Evolutionary conservation across 352 stramenopile species (phyloP).

Genomic region (Phytopythium boreale): DNA sequence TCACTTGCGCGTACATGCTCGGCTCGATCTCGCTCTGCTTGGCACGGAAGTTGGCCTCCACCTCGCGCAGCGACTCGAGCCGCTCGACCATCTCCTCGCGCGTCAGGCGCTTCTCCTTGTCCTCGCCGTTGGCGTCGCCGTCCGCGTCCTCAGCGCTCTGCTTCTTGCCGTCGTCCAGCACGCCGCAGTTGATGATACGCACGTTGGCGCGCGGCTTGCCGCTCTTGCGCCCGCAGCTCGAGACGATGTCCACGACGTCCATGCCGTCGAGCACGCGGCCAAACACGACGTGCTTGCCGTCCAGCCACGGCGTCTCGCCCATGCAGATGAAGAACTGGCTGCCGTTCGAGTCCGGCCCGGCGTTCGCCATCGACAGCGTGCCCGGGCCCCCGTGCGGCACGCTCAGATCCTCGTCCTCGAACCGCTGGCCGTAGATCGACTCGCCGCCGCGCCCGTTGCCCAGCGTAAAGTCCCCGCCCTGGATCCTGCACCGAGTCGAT

Average conservation of each 20-base stretch:
- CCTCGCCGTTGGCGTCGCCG: conserved; percentile 4
- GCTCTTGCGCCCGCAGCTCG: conserved; percentile 72
- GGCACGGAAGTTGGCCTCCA: conserved; percentile 52
- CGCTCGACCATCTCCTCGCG: conserved; percentile 62
- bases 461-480: conserved; percentile 94
- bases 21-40: conserved; percentile 61
- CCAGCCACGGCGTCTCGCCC: conserved; percentile 93
- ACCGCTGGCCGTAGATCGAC: conserved; percentile 94
- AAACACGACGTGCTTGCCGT: conserved; percentile 97
- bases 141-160: conserved; percentile 6
- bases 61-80: conserved; percentile 54
- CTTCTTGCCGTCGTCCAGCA: conserved; percentile 25
- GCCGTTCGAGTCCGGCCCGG: conserved; percentile 89
- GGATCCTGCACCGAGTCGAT: conserved; percentile 45
- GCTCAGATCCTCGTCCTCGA: conserved; percentile 89
- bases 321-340: conserved; percentile 97
- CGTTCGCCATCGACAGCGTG: conserved; percentile 89
- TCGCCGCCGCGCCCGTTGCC: conserved; percentile 93
- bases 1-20: conserved; percentile 58
- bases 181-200: conserved; percentile 89
- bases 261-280: conserved; percentile 88
- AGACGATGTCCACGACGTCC: conserved; percentile 91
- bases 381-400: conserved; percentile 67
- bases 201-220: conserved; percentile 88
- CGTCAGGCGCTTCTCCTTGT: conserved; percentile 34